Conservation (phyloP, 1,139 yeast species). For the Hemisphaericaspora subhashii region DNA sequence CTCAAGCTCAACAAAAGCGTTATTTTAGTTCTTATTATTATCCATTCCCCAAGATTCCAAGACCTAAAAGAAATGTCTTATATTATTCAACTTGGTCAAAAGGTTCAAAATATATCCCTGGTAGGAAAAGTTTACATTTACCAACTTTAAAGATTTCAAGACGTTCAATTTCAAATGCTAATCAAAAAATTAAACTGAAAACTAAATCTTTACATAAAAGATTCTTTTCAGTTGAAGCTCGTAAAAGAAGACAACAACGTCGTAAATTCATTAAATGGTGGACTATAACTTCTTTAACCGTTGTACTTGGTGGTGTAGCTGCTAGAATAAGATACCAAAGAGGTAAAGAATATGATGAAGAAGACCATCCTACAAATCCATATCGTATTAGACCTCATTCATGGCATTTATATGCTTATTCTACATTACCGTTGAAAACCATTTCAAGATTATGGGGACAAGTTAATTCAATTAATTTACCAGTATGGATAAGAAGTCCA, state of each 20-base stretch:
- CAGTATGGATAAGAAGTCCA: slow-evolving; percentile 85
- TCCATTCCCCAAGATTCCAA: slow-evolving; percentile 60
- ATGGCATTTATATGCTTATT: slow-evolving; percentile 87
- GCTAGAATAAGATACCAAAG: slow-evolving; percentile 49
- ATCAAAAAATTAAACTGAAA: slow-evolving; percentile 35
- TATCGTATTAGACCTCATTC: slow-evolving; percentile 63
- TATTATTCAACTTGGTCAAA: slow-evolving; percentile 51
- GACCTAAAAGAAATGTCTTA: slow-evolving; percentile 60
- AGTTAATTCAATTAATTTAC: slow-evolving; percentile 78
- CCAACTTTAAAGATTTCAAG: slow-evolving; percentile 30
- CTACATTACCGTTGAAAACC: slow-evolving; percentile 88
- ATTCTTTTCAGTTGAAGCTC: slow-evolving; percentile 46
- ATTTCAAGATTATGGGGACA: slow-evolving; percentile 94
- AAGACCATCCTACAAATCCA: slow-evolving; percentile 34
- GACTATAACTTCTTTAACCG: slow-evolving; percentile 64
- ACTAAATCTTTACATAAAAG: slow-evolving; percentile 40
- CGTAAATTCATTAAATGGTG: slow-evolving; percentile 64
- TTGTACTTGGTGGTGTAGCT: slow-evolving; percentile 65
- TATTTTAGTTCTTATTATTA: slow-evolving; percentile 34
- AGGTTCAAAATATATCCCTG: slow-evolving; percentile 19
- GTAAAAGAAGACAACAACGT: slow-evolving; percentile 44
- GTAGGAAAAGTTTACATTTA: slow-evolving; percentile 21
- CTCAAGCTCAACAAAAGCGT: slow-evolving; percentile 20
- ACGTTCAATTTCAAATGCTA: slow-evolving; percentile 40
- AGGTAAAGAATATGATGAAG: slow-evolving; percentile 33